A percentile compares a stretch with the other conserved stretches of the same genome.
Conservation (phyloP, 179 eudicot genomes). For the Beta corolliflora region DNA sequence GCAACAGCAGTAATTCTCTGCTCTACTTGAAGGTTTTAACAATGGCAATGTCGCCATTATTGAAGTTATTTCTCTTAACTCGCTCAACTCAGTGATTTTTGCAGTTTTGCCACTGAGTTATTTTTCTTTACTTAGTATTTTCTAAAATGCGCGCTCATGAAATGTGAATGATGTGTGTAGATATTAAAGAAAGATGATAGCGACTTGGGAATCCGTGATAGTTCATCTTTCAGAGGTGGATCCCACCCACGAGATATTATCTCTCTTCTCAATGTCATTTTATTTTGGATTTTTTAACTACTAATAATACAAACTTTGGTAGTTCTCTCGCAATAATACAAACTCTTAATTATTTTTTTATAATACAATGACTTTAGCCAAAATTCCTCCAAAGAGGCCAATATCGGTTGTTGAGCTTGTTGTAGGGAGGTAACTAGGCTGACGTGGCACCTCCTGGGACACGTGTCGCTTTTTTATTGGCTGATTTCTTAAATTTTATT, state of each 20-base stretch:
- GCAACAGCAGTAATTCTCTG: background rate
- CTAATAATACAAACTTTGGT: too few species aligned
- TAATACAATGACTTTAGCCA: too few species aligned
- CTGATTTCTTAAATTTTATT: too few species aligned
- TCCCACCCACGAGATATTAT: background rate
- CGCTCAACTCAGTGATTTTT: background rate
- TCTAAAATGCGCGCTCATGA: background rate
- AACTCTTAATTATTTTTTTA: too few species aligned
- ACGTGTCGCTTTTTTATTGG: too few species aligned
- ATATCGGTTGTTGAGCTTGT: too few species aligned
- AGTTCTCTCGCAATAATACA: too few species aligned
- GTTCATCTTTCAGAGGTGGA: slow-evolving; percentile 7
- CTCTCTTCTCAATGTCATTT: background rate
- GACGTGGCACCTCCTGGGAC: too few species aligned
- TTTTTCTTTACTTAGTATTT: background rate
- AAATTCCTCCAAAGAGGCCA: too few species aligned
- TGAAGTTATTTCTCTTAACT: background rate
- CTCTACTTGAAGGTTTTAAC: background rate
- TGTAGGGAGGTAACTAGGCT: too few species aligned
- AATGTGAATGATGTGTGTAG: background rate
- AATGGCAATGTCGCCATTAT: slow-evolving; percentile 3
- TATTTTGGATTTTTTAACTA: too few species aligned
- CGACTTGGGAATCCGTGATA: background rate
- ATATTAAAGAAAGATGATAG: background rate
- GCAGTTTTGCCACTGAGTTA: background rate